Percentiles rank a stretch among this genome's conserved stretches.
phyloP scores from a whole-genome alignment of 1,284 basidiomycete genomes.

The Inonotus hispidus region DNA sequence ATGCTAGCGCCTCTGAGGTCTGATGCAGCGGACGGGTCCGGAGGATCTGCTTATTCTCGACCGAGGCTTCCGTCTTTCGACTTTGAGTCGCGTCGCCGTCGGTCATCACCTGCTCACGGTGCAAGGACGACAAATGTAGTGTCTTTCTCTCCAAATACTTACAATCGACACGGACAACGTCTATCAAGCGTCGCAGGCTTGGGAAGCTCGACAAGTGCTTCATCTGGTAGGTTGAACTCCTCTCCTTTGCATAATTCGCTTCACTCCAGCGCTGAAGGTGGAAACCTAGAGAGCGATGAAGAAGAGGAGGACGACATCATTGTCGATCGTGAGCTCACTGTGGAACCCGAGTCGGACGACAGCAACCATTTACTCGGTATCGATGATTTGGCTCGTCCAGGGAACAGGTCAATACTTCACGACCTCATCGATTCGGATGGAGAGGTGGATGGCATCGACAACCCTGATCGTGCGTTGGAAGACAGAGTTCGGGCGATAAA shows the following conservation, averaged over 20 bases:
- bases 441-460: background rate
- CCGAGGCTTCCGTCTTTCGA: slow-evolving; percentile 11
- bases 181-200: background rate
- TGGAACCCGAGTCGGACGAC: background rate
- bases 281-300: background rate
- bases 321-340: slow-evolving; percentile 4
- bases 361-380: background rate
- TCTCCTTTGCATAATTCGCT: background rate
- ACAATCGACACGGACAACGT: background rate
- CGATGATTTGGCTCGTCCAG: background rate
- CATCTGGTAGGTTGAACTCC: background rate
- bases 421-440: background rate
- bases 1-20: slow-evolving; percentile 13
- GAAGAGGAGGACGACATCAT: slow-evolving; percentile 6
- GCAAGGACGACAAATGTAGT: background rate
- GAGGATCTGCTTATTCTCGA: background rate
- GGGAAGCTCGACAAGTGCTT: background rate
- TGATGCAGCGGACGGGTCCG: background rate
- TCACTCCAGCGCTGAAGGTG: background rate
- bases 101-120: background rate
- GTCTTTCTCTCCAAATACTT: background rate
- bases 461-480: background rate
- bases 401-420: background rate
- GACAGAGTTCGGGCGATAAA: background rate
- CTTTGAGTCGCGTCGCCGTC: slow-evolving; percentile 2